Conservation (phyloP, 768 basidiomycete species). For the Lactarius tabidus region DNA sequence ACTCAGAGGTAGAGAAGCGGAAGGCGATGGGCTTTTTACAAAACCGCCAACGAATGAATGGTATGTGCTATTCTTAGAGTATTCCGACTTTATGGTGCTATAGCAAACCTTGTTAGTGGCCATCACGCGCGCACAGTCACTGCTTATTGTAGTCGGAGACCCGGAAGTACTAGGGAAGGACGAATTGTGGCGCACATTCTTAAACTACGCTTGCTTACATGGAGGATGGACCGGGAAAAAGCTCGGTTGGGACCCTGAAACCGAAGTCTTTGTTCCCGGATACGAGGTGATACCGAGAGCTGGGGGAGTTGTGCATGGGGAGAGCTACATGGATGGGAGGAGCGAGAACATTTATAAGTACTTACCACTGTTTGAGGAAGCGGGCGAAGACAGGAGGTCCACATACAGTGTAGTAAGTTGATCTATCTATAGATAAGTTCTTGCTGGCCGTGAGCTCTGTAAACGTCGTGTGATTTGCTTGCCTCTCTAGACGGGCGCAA, state of each 20-base stretch:
- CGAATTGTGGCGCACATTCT: conserved; percentile 55
- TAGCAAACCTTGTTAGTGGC: conserved; percentile 42
- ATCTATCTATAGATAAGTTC: too few species aligned
- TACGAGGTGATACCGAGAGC: neutral
- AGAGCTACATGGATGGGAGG: conserved; percentile 9
- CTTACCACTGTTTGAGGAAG: too few species aligned
- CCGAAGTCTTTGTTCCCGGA: neutral
- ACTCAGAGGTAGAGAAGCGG: conserved; percentile 28
- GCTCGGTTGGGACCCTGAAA: conserved; percentile 37
- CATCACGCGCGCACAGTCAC: conserved; percentile 59
- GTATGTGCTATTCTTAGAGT: conserved; percentile 26
- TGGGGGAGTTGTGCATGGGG: neutral
- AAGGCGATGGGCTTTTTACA: conserved; percentile 36
- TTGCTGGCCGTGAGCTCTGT: too few species aligned
- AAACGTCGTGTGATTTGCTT: too few species aligned
- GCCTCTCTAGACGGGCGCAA: too few species aligned
- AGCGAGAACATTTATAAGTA: conserved; percentile 4
- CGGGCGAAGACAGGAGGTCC: too few species aligned
- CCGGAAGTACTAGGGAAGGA: conserved; percentile 54
- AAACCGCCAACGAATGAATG: conserved; percentile 39
- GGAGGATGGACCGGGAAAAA: conserved; percentile 51
- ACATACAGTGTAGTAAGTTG: too few species aligned
- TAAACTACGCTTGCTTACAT: conserved; percentile 49
- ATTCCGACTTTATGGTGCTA: neutral
- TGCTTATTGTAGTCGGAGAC: conserved; percentile 61